Evolutionary conservation across 352 stramenopile species (phyloP), one percentile per base, ranked within the genome.

Genomic region (Plasmopara viticola): DNA sequence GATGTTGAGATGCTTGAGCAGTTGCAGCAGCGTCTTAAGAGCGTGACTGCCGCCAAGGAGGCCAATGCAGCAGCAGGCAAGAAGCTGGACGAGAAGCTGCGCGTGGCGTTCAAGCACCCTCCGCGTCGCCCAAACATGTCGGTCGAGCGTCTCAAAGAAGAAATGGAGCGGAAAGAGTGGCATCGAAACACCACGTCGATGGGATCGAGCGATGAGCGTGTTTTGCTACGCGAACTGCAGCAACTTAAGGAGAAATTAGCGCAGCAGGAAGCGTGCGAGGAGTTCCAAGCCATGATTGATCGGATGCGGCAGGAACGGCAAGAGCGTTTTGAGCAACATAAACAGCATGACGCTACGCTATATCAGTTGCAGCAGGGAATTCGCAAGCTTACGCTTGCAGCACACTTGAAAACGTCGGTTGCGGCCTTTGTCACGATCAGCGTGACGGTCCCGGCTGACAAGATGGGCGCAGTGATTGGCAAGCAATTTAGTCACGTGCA

Each of bases 1-100:
- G 69, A 78, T 46, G 59, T 53, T 35, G 60, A 74, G 30, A 65
- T 82, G 60, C 66, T 85, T n/a, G 60, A 68, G 52, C 62, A 84
- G 60, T 60, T 84, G 59, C 67, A 84, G 53, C 51, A 70, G 50
- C 74, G 69, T 29, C 59, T 87, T 40, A 56, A 73, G 47, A 64
- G 58, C 42, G 46, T 59, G 4, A 64, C 58, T 6, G 50, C 58
- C 20, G 65, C 46, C 17, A 84, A 83, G 48, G 59, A 65, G 20
- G 60, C 60, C 38, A 87, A 87, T 49, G 77, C 77, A 17, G 65
- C 72, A 30, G 47, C 67, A 14, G 78, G 78, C 39, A 89, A 89
- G 48, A 51, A 62, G 41, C 73, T 89, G 45, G 81, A 91, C 52
- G 81, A 91, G 50, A 84, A 91, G 59, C 66, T 91, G 44, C 57